These are phyloP conservation scores for Ganoderma meredithae DNA, from an alignment of 1,284 basidiomycete species.

Conservation along the genomic window DNA sequence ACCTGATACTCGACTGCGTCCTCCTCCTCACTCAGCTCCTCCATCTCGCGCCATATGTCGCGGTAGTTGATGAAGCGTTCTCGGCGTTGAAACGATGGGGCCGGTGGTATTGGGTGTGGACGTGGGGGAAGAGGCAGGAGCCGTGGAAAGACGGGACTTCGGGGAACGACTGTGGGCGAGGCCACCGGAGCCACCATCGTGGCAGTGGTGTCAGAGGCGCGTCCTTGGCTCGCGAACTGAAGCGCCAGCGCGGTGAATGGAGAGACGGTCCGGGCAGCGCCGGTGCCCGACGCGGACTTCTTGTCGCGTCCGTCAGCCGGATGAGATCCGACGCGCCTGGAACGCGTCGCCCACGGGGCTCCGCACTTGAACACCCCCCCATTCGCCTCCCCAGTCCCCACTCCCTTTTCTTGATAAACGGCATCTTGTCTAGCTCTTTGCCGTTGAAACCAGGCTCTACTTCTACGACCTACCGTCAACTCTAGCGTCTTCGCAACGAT, in stretches of 20 bases:
- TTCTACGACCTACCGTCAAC: background rate
- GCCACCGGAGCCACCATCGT: conserved; percentile 60
- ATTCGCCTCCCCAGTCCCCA: background rate
- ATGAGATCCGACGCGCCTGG: conserved; percentile 11
- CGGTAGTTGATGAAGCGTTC: conserved; percentile 66
- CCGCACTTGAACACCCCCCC: background rate
- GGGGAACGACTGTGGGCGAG: conserved; percentile 73
- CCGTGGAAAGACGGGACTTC: conserved; percentile 64
- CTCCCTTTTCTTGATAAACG: too few relatives aligned
- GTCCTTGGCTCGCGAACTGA: background rate
- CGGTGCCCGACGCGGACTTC: background rate
- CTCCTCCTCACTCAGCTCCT: conserved; percentile 87
- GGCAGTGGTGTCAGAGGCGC: too few relatives aligned
- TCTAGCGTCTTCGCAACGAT: background rate
- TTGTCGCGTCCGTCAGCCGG: background rate
- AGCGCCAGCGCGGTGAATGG: background rate
- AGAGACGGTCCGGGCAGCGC: background rate
- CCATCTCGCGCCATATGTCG: conserved; percentile 81
- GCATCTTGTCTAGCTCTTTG: too few relatives aligned
- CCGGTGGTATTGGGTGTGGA: conserved; percentile 68
- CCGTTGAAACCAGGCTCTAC: background rate
- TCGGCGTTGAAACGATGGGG: conserved; percentile 54
- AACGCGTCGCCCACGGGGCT: background rate
- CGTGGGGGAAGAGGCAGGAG: conserved; percentile 73
- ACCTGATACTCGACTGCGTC: conserved; percentile 78